phyloP scores from a whole-genome alignment of 768 basidiomycete species.

The Lactifluus volemus region DNA sequence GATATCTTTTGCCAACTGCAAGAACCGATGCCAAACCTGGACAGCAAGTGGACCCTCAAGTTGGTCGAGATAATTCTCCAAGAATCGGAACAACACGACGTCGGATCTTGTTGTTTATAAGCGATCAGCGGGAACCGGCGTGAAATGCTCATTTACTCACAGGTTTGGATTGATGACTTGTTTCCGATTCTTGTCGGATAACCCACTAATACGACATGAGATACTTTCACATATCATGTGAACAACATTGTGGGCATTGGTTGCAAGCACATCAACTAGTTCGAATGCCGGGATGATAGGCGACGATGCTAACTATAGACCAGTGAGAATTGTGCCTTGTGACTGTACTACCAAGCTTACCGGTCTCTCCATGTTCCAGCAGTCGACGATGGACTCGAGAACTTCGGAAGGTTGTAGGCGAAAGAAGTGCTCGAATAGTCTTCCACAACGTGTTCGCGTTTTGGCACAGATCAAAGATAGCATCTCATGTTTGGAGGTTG shows the following conservation, averaged over 20 bases:
- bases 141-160: slow-evolving; percentile 33
- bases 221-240: slow-evolving; percentile 87
- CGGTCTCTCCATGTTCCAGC: slow-evolving; percentile 58
- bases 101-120: slow-evolving; percentile 45
- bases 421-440: slow-evolving; percentile 81
- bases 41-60: slow-evolving; percentile 87
- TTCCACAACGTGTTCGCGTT: slow-evolving; percentile 58
- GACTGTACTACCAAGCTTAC: slow-evolving; percentile 28
- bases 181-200: slow-evolving; percentile 52
- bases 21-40: slow-evolving; percentile 82
- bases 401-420: slow-evolving; percentile 73
- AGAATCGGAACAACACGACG: slow-evolving; percentile 65
- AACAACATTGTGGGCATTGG: slow-evolving; percentile 80
- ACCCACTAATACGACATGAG: slow-evolving; percentile 43
- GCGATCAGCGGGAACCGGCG: neutral
- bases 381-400: slow-evolving; percentile 72
- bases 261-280: slow-evolving; percentile 71
- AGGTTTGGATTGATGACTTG: slow-evolving; percentile 55
- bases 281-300: slow-evolving; percentile 54
- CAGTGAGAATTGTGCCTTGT: slow-evolving; percentile 8
- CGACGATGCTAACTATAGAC: neutral
- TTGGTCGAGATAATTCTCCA: slow-evolving; percentile 76
- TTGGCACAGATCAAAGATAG: slow-evolving; percentile 58
- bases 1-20: slow-evolving; percentile 73
- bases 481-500: slow-evolving; percentile 57